Evolutionary conservation across 352 stramenopile species (phyloP).

Genomic region (Pythium folliculosum): DNA sequence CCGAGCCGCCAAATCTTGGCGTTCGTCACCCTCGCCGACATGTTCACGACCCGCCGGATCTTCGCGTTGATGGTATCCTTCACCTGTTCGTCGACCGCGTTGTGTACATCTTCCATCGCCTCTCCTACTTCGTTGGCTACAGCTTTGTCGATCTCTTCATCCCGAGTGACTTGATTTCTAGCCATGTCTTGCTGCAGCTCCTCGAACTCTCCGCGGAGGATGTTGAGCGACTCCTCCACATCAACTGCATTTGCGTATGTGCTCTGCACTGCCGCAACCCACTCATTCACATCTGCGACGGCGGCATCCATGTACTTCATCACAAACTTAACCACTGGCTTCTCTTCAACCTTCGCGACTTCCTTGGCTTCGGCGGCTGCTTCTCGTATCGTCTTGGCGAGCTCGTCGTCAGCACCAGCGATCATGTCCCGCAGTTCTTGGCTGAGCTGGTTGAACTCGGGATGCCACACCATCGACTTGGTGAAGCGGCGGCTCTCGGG

Average conservation of each 20-base stretch:
- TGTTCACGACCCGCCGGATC: not conserved
- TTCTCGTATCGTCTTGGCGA: conserved; percentile 1
- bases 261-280: not conserved
- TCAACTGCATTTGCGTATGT: not conserved
- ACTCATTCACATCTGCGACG: not conserved
- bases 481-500: conserved; percentile 1
- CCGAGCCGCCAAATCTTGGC: not conserved
- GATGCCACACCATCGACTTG: conserved; percentile 6
- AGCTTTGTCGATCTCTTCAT: conserved; percentile 1
- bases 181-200: not conserved
- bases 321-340: conserved; percentile 15
- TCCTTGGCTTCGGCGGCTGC: not conserved
- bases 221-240: conserved; percentile 1
- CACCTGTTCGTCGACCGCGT: not conserved
- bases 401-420: not conserved
- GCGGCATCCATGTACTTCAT: not conserved
- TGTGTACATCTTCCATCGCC: not conserved
- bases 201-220: not conserved
- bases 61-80: not conserved
- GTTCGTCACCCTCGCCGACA: not conserved
- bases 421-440: conserved; percentile 3
- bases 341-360: not conserved
- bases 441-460: conserved; percentile 7
- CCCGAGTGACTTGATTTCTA: too few relatives aligned
- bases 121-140: conserved; percentile 1